These are phyloP conservation scores for Diutina neorugosa DNA, from an alignment of 1,139 yeast species.

Conservation along the genomic window DNA sequence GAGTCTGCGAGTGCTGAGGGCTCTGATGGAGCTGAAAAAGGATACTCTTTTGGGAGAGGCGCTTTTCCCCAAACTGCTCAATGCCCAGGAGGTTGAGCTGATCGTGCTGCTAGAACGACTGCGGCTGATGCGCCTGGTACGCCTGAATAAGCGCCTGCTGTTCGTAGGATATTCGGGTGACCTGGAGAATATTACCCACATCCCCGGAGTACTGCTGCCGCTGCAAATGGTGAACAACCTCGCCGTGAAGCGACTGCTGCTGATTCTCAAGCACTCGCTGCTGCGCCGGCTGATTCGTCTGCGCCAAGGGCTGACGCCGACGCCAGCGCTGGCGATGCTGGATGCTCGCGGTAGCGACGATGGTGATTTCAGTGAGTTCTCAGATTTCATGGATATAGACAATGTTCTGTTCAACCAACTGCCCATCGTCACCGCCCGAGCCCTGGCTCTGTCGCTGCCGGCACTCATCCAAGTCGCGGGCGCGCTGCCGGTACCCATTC, in stretches of 20 bases:
- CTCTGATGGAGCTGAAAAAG: conserved; percentile 3
- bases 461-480: neutral
- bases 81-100: conserved; percentile 58
- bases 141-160: conserved; percentile 25
- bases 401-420: neutral
- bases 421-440: conserved; percentile 2
- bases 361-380: neutral
- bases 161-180: conserved; percentile 37
- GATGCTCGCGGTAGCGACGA: neutral
- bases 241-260: conserved; percentile 12
- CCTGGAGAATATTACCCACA: conserved; percentile 25
- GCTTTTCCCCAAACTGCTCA: conserved; percentile 58
- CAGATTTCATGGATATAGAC: conserved; percentile 1
- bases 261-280: conserved; percentile 26
- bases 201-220: conserved; percentile 14
- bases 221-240: conserved; percentile 19
- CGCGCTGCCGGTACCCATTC: neutral
- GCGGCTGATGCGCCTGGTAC: conserved; percentile 43
- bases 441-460: neutral
- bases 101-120: conserved; percentile 64
- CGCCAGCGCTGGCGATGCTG: conserved; percentile 1
- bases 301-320: neutral
- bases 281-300: conserved; percentile 1
- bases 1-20: neutral
- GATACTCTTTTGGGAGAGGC: conserved; percentile 41